Base-by-base conservation (phyloP, 768 basidiomycete species). In the Kwoniella sp. region DNA sequence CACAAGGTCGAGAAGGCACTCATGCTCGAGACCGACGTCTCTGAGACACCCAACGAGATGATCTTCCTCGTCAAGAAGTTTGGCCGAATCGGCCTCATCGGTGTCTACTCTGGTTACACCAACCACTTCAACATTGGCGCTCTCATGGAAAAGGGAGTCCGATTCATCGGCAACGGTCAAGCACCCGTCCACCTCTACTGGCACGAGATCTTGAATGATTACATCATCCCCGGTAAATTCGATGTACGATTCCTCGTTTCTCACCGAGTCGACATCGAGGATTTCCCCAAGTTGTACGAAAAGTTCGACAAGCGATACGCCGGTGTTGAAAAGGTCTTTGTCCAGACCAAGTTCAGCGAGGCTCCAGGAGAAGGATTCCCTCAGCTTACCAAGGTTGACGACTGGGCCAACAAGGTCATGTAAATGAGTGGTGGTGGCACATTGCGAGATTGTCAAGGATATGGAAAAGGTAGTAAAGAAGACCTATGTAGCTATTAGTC, bases 151-250 rank as follows among this genome's bases (percentile, higher is more conserved):
- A 88, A 88, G 77, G 88, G 88, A 9, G 80, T 88, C 19, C 81
- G 87, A 65, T 82, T 89, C 55, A 88, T 88, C 69, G 88, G 88
- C 7, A 88, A 88, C 67, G 88, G 88, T 0, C 88, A 90, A 54
- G 88, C 88, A 0, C 89, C 88, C 2, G 87, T 89, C 1, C 88
- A 88, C 71, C 83, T 83, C 52, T 89, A 88, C 80, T 90, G 88
- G 88, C 80, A 88, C 60, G 86, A 88, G 68, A 84, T 90, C 52
- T 76, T 90, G 51, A 76, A 88, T 60, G 84, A 74, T 47, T 87
- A 86, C 71, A 86, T 90, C 73, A 79, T 84, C 52, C 82, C 85
- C 0, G 86, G 86, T 17, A 86, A 87, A 76, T 85, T 90, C 66
- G 87, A 90, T 67, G 85, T 86, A 4, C 84, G 82, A 4, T 86